phyloP scores from a whole-genome alignment of 129 eudicot genomes.

The Ambrosia trifida region DNA sequence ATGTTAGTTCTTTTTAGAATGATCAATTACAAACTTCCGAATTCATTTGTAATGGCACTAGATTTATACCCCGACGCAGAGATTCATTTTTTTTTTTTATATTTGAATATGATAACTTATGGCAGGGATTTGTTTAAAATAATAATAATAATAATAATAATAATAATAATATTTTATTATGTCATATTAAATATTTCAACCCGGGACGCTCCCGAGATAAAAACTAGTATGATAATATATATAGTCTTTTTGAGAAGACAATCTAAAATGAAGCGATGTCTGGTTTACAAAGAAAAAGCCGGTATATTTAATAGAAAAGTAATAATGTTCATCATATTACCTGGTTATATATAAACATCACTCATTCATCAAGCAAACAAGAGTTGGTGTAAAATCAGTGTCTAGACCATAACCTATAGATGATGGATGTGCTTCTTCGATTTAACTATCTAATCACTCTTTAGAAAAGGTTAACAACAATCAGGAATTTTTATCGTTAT shows the following conservation, averaged over 20 bases:
- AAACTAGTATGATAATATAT: no score
- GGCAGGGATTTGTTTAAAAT: no score
- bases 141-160: no score
- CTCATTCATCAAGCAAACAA: slow-evolving; percentile 14
- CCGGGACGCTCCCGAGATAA: no score
- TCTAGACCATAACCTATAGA: slow-evolving; percentile 17
- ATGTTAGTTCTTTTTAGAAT: no score
- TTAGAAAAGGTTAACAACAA: background rate
- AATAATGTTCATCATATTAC: background rate
- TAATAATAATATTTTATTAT: no score
- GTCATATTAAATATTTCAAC: no score
- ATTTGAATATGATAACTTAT: no score
- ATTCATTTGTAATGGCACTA: no score
- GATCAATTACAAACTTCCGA: no score
- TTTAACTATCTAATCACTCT: slow-evolving; percentile 23
- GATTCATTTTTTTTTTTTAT: no score
- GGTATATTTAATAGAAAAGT: background rate
- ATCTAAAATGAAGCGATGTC: background rate
- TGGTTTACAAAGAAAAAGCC: background rate
- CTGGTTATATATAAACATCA: slow-evolving; percentile 18
- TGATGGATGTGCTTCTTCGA: slow-evolving; percentile 25
- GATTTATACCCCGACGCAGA: no score
- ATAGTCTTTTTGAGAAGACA: background rate
- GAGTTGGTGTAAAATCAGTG: slow-evolving; percentile 28
- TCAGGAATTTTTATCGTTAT: background rate